These are phyloP conservation scores for Brettanomyces naardenensis DNA, from an alignment of 805 yeast genomes.

Conservation along the genomic window DNA sequence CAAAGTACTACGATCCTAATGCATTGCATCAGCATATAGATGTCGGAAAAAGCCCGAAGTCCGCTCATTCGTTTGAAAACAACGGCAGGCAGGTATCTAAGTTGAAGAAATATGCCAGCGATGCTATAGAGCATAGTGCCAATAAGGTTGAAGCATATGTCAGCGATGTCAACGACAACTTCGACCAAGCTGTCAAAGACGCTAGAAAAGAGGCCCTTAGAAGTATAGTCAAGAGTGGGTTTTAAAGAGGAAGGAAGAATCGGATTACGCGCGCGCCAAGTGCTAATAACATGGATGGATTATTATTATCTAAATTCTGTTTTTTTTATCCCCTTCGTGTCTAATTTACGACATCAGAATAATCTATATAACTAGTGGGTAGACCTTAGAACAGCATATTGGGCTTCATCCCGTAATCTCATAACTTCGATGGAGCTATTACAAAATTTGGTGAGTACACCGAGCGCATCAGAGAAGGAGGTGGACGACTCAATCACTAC, in stretches of 20 bases:
- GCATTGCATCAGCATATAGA: conserved; percentile 24
- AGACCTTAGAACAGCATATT: no score
- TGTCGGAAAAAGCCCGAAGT: conserved; percentile 13
- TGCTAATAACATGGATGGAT: not conserved
- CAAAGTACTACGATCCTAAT: conserved; percentile 26
- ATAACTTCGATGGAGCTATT: conserved; percentile 29
- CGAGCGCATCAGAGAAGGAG: conserved; percentile 28
- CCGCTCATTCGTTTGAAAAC: conserved; percentile 10
- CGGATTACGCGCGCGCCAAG: not conserved
- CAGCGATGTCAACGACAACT: conserved; percentile 23
- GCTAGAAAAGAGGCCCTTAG: conserved; percentile 24
- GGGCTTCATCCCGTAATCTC: no score
- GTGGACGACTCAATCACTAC: conserved; percentile 80
- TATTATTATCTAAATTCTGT: not conserved
- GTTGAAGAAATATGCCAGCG: conserved; percentile 13
- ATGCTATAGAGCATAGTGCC: conserved; percentile 17
- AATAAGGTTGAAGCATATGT: conserved; percentile 19
- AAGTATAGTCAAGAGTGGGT: conserved; percentile 13
- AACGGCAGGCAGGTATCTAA: conserved; percentile 6
- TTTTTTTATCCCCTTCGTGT: not conserved
- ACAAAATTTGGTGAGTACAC: conserved; percentile 27
- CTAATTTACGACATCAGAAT: no score
- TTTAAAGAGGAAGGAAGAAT: not conserved
- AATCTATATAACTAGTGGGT: no score
- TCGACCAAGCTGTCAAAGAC: conserved; percentile 22